Evolutionary conservation across 805 yeast species (phyloP).

Genomic region (Teunomyces aglyptinius): DNA sequence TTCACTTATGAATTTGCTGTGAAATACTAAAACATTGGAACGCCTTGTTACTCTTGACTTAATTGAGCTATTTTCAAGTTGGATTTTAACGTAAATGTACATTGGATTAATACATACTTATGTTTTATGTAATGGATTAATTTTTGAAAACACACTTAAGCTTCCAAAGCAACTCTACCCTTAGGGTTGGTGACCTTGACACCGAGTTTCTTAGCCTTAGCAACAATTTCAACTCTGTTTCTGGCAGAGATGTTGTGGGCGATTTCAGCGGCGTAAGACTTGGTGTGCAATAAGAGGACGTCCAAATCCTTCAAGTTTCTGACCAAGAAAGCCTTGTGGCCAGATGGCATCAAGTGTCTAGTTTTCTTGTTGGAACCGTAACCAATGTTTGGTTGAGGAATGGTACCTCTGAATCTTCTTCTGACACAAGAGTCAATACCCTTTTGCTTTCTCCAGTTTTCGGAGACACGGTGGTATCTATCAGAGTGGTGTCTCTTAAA

Average conservation of each 20-base stretch:
- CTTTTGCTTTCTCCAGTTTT: constrained; percentile 99
- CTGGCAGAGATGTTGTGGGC: constrained; percentile 98
- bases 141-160: constrained; percentile 50
- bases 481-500: constrained; percentile 99
- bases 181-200: constrained; percentile 98
- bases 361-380: constrained; percentile 99
- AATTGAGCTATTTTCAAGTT: background rate
- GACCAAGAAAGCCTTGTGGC: constrained; percentile 96
- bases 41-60: too few species aligned
- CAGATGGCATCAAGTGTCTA: constrained; percentile 92
- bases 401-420: constrained; percentile 99
- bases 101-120: constrained; percentile 2
- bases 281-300: constrained; percentile 93
- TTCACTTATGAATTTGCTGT: too few species aligned
- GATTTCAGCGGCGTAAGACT: constrained; percentile 99
- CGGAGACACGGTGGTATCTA: constrained; percentile 97
- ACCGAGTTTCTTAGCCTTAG: constrained; percentile 98
- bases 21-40: too few species aligned
- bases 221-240: constrained; percentile 95
- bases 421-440: constrained; percentile 99
- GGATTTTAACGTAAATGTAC: constrained; percentile 2
- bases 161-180: constrained; percentile 98
- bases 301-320: constrained; percentile 93
- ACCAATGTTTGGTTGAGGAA: constrained; percentile 99
- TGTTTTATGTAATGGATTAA: constrained; percentile 1